Base-by-base conservation (phyloP, 768 basidiomycete genomes). In the Suillus decipiens region DNA sequence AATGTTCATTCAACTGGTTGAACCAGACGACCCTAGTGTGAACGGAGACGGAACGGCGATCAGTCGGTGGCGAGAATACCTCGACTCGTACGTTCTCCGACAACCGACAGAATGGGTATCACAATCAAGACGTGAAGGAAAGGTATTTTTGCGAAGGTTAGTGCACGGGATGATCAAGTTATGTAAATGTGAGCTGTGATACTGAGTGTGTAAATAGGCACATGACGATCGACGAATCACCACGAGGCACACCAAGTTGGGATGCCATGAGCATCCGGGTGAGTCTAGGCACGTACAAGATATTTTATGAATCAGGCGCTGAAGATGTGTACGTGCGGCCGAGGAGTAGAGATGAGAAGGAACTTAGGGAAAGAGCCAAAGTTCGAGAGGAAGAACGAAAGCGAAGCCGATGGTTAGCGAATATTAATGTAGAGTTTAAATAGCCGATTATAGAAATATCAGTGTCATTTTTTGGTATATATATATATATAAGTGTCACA, bases 31-130 rank as follows among this genome's bases (percentile, higher is more conserved):
- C 71, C 82, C 89, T 33, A 92, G 89, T 67, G 79, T 85, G 54
- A 76, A 84, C 64, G 82, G 82, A 28, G 84, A 84, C 59, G 82
- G 81, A 53, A 78, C 80, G 12, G 68, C 80, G 41, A 63, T 75
- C 17, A 80, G 78, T 50, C 86, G 90, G 59, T 93, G 92, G 92
- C 77, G 85, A 56, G 88, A 85, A 71, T 93, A 94, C 69, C 77
- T 89, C 63, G 86, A 87, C 69, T 87, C 87, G 43, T 94, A 87
- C 69, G 86, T 89, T 65, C 82, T 89, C 79, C 81, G 79, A 47
- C 79, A 88, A 64, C 84, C 87, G 7, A 92, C 89, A 14, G 91
- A 92, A 68, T 90, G 90, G 90, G 47, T 83, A 48, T 83, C 84
- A 2, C 77, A 76, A 63, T 69, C 67, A 64, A 71, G 61, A 76